A percentile compares a stretch with the other conserved stretches of the same genome.
phyloP scores from a whole-genome alignment of 352 stramenopile species.

The Phytophthora pini region DNA sequence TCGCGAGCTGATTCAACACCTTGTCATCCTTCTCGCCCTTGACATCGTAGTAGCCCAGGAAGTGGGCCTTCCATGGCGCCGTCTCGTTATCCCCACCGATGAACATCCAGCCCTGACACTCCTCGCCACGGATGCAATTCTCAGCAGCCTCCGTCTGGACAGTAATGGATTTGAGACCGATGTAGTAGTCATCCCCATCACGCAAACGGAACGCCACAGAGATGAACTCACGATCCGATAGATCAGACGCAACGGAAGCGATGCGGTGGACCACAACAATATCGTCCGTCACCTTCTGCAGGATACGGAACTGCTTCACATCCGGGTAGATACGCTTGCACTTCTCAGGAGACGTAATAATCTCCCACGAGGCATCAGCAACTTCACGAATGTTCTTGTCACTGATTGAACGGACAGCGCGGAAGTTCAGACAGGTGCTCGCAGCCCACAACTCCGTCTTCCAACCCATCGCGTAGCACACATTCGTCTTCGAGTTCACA shows the following conservation, averaged over 20 bases:
- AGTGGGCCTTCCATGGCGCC: conserved; percentile 77
- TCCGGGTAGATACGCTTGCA: conserved; percentile 87
- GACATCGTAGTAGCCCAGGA: conserved; percentile 83
- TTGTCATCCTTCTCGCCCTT: conserved; percentile 88
- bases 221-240: conserved; percentile 82
- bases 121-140: conserved; percentile 83
- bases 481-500: conserved; percentile 85
- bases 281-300: conserved; percentile 87
- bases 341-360: conserved; percentile 85
- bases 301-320: conserved; percentile 83
- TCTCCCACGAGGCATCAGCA: conserved; percentile 79
- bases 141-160: conserved; percentile 76
- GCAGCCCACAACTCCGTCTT: conserved; percentile 85
- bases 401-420: conserved; percentile 60
- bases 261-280: conserved; percentile 85
- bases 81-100: conserved; percentile 71
- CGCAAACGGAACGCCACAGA: conserved; percentile 77
- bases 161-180: conserved; percentile 77
- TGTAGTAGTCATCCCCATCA: conserved; percentile 82
- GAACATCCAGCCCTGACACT: conserved; percentile 88
- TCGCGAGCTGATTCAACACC: conserved; percentile 82
- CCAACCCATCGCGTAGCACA: conserved; percentile 88
- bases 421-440: conserved; percentile 79
- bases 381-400: conserved; percentile 80
- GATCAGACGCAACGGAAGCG: conserved; percentile 71